Percentiles rank a stretch among this genome's conserved stretches.
These are phyloP conservation scores for Phytophthora rubi DNA, from an alignment of 352 stramenopile species.

Conservation along the genomic window DNA sequence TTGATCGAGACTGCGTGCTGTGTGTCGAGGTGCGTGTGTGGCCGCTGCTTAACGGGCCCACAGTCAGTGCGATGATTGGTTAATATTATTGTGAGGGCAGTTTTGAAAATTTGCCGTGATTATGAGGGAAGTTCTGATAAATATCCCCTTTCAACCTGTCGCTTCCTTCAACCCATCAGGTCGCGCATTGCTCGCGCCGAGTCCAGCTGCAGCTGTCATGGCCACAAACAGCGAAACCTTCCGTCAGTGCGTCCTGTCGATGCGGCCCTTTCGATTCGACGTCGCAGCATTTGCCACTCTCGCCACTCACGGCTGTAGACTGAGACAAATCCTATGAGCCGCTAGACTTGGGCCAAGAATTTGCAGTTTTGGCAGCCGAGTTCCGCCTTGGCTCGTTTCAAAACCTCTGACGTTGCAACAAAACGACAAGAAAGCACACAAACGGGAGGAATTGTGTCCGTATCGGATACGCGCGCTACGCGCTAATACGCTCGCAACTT, in stretches of 20 bases:
- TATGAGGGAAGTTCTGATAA: no score
- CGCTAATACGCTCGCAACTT: not conserved
- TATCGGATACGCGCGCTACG: slow-evolving; percentile 4
- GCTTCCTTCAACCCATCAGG: slow-evolving; percentile 23
- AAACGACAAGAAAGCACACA: slow-evolving; percentile 19
- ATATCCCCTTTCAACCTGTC: no score
- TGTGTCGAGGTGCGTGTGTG: no score
- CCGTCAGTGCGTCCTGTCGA: slow-evolving; percentile 7
- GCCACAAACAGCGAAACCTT: slow-evolving; percentile 19
- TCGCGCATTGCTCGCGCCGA: slow-evolving; percentile 19
- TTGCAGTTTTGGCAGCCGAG: slow-evolving; percentile 1
- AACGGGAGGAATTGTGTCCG: slow-evolving; percentile 9
- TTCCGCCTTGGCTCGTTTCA: slow-evolving; percentile 14
- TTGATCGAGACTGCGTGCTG: no score
- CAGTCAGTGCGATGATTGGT: no score
- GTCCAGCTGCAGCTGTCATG: slow-evolving; percentile 19
- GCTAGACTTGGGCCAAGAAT: slow-evolving; percentile 13
- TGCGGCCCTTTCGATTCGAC: slow-evolving; percentile 17
- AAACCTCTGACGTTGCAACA: not conserved
- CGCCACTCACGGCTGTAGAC: slow-evolving; percentile 21
- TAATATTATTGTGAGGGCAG: no score
- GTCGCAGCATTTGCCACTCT: slow-evolving; percentile 10
- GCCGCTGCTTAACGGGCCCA: no score
- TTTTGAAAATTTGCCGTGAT: no score
- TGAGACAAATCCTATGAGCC: slow-evolving; percentile 26